Conservation (phyloP, 495 filamentous ascomycete genomes). For the Daldinia bambusicola region DNA sequence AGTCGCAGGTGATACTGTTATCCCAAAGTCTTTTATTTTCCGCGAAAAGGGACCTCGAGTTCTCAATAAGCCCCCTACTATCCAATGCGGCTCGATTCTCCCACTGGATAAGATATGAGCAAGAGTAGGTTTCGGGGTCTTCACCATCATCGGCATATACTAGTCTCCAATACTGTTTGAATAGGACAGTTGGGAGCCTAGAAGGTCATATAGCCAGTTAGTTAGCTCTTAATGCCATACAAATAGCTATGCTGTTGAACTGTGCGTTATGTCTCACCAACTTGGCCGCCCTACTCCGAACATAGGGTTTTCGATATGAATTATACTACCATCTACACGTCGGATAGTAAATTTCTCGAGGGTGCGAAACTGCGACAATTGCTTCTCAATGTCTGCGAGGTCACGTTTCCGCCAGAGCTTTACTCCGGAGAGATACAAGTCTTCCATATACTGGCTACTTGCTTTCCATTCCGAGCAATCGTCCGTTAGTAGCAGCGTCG, state of each 20-base stretch:
- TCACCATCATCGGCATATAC: constrained; percentile 17
- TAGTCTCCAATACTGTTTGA: background rate
- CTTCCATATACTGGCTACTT: constrained; percentile 1
- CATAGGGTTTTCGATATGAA: background rate
- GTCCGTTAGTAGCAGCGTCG: background rate
- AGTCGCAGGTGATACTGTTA: background rate
- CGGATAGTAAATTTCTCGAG: background rate
- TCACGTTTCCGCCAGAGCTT: background rate
- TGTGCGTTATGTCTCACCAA: background rate
- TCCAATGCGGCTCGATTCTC: constrained; percentile 49
- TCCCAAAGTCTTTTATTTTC: constrained; percentile 11
- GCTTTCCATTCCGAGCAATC: background rate
- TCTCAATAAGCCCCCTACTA: constrained; percentile 51
- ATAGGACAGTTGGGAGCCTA: background rate
- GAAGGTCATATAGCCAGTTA: no score
- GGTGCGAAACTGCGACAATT: background rate
- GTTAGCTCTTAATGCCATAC: no score
- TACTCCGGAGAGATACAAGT: background rate
- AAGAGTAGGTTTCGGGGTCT: constrained; percentile 50
- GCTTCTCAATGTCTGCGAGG: background rate
- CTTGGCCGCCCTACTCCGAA: background rate
- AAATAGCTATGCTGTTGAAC: no score
- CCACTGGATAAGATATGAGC: constrained; percentile 55
- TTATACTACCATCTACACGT: background rate
- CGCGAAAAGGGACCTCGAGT: constrained; percentile 14